Conservation (phyloP, 208 protist species). For the Lotmaria passim region DNA sequence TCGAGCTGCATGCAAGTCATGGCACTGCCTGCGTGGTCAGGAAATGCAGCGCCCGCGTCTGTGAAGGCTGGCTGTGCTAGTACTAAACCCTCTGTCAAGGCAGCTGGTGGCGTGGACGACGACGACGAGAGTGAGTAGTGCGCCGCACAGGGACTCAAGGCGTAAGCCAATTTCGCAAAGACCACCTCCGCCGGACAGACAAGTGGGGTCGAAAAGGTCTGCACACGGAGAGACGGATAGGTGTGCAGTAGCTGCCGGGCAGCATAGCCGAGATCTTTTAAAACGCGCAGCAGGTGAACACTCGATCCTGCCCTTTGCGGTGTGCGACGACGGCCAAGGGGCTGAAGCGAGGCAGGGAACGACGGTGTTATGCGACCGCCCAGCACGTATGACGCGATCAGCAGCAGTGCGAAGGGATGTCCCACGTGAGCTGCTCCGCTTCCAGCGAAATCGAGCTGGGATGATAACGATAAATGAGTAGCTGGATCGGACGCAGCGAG, state of each 20-base stretch:
- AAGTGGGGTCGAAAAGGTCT: neutral
- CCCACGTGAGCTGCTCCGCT: neutral
- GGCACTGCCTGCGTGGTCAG: neutral
- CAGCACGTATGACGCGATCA: conserved; percentile 19
- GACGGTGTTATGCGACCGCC: conserved; percentile 20
- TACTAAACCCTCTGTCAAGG: no score
- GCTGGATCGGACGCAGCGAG: conserved; percentile 5
- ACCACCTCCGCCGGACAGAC: conserved; percentile 29
- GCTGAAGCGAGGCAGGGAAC: conserved; percentile 6
- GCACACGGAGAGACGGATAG: conserved; percentile 26
- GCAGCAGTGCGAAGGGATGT: conserved; percentile 31
- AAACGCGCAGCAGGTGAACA: neutral
- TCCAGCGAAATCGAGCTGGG: neutral
- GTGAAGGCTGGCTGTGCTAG: neutral
- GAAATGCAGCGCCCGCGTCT: neutral
- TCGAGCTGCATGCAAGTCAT: neutral
- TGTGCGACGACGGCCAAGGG: neutral
- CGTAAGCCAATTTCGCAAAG: conserved; percentile 25
- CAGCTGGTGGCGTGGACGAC: neutral
- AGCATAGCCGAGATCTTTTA: conserved; percentile 19
- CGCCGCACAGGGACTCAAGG: conserved; percentile 22
- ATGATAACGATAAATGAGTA: neutral
- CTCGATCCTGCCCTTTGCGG: neutral
- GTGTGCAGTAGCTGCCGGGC: conserved; percentile 30
- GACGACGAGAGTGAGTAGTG: conserved; percentile 7